Percentiles rank a stretch among this genome's conserved stretches.
phyloP scores from a whole-genome alignment of 805 yeast species.

The Pichia rugopelliculosa region DNA sequence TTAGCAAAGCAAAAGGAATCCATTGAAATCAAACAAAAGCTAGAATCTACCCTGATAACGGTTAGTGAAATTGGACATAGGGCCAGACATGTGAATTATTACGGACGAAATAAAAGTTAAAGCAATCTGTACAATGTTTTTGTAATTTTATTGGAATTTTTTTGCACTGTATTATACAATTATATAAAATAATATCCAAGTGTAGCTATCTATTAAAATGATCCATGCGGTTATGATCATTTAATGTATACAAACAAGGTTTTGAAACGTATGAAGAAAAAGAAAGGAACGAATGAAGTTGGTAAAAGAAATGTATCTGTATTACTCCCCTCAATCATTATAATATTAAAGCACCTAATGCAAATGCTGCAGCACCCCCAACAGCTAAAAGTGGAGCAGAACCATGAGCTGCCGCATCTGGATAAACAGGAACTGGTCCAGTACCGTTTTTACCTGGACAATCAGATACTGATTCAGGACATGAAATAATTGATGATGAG shows the following conservation, averaged over 20 bases:
- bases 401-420: not conserved
- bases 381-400: not conserved
- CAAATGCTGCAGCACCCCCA: not conserved
- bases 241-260: too few species aligned
- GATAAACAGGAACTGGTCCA: not conserved
- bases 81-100: conserved; percentile 8
- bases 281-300: not conserved
- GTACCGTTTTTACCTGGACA: not conserved
- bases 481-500: too few species aligned
- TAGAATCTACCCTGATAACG: conserved; percentile 25
- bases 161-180: not conserved
- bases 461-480: not conserved
- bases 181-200: too few species aligned
- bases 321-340: not conserved
- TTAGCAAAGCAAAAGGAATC: not conserved
- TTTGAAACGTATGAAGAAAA: too few species aligned
- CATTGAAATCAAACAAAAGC: not conserved
- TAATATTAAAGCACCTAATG: not conserved
- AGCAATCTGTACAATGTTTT: not conserved
- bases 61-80: conserved; percentile 19
- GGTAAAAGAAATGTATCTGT: too few species aligned
- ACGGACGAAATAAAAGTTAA: conserved; percentile 7
- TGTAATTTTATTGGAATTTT: too few species aligned
- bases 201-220: too few species aligned
- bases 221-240: too few species aligned